phyloP scores from a whole-genome alignment of 2,329 filamentous ascomycete genomes.

The Aspergillus fumigatiaffinis region DNA sequence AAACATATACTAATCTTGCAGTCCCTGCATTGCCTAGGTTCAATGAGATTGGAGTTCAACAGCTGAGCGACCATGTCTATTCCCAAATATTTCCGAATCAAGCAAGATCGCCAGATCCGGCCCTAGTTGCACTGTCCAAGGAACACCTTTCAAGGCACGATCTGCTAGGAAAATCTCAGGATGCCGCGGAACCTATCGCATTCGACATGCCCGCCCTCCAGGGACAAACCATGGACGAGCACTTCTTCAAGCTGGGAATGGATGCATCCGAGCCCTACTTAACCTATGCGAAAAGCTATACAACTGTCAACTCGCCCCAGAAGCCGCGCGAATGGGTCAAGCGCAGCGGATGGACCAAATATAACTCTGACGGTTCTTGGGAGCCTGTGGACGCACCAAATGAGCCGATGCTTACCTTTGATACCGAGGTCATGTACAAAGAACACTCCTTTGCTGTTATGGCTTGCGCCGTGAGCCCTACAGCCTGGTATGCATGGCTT shows the following conservation, averaged over 20 bases:
- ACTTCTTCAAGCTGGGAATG: conserved; percentile 83
- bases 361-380: conserved; percentile 67
- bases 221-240: conserved; percentile 81
- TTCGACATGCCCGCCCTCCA: conserved; percentile 81
- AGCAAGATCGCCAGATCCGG: conserved; percentile 54
- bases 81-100: conserved; percentile 70
- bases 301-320: conserved; percentile 54
- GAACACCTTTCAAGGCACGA: conserved; percentile 84
- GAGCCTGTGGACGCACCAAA: conserved; percentile 73
- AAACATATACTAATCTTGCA: conserved; percentile 18
- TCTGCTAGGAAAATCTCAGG: conserved; percentile 83
- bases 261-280: conserved; percentile 86
- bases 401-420: conserved; percentile 81
- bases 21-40: conserved; percentile 59
- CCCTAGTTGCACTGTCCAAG: conserved; percentile 73
- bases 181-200: conserved; percentile 67
- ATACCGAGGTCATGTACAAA: conserved; percentile 96
- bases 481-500: conserved; percentile 94
- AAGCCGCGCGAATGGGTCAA: conserved; percentile 70
- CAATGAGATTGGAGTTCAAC: conserved; percentile 93
- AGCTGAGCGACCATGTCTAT: conserved; percentile 80
- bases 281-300: conserved; percentile 68
- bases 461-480: conserved; percentile 87
- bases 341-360: conserved; percentile 91
- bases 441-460: conserved; percentile 90